Conservation (phyloP, 108 stramenopile species). For the Nitzschia putrida region DNA sequence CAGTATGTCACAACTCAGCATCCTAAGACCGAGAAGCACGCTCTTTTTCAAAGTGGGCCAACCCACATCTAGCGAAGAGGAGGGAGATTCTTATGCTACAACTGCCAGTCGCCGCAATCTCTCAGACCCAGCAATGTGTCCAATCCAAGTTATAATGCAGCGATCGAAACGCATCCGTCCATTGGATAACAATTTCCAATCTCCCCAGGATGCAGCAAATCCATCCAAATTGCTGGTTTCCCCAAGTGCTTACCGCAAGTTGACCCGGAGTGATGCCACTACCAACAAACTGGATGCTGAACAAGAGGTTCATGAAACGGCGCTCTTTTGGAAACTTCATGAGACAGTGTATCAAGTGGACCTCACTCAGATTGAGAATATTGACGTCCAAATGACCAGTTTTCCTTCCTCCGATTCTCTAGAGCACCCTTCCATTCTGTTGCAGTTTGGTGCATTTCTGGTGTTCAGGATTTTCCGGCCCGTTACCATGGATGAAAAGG, state of each 20-base stretch:
- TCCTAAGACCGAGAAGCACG: background rate
- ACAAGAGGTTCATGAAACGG: background rate
- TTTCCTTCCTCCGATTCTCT: background rate
- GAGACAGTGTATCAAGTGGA: constrained; percentile 24
- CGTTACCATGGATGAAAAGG: background rate
- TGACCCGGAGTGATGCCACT: background rate
- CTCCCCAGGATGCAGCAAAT: background rate
- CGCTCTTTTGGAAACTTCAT: constrained; percentile 1
- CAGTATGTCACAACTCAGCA: constrained; percentile 9
- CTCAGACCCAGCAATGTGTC: constrained; percentile 29
- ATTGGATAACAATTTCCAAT: background rate
- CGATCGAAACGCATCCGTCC: constrained; percentile 12
- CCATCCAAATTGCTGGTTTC: background rate
- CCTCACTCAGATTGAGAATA: constrained; percentile 17
- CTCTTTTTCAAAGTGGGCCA: background rate
- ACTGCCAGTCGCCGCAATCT: background rate
- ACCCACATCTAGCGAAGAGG: background rate
- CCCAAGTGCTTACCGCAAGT: constrained; percentile 12
- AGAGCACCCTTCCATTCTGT: constrained; percentile 21
- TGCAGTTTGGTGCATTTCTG: constrained; percentile 21
- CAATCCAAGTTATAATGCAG: constrained; percentile 20
- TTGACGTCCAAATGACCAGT: constrained; percentile 1
- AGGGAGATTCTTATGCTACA: background rate
- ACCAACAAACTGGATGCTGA: background rate
- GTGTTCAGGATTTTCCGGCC: constrained; percentile 26